phyloP scores from a whole-genome alignment of 495 filamentous ascomycete genomes.

The Neurospora pannonica region DNA sequence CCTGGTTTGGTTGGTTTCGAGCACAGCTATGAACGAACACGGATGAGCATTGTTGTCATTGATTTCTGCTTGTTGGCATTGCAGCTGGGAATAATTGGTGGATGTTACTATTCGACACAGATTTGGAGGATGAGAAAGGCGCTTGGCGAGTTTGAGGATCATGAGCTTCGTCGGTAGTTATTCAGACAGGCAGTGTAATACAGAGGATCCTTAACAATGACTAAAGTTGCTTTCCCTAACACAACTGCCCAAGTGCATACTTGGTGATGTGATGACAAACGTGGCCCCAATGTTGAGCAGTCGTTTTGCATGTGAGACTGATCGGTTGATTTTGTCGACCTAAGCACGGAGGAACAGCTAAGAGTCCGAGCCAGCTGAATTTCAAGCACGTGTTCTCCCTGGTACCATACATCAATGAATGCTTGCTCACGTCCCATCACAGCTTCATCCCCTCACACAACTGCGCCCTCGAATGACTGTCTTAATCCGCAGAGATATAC shows the following conservation, averaged over 20 bases:
- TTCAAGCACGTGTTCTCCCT: neutral
- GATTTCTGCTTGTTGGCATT: neutral
- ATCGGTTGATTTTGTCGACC: neutral
- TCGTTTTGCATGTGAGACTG: neutral
- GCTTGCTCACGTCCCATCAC: neutral
- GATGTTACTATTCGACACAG: neutral
- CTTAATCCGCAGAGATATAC: conserved; percentile 65
- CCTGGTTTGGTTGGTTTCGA: neutral
- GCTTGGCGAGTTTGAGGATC: neutral
- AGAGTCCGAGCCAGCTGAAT: neutral
- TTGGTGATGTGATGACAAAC: neutral
- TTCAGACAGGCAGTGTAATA: neutral
- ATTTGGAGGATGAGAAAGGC: neutral
- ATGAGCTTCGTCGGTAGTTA: neutral
- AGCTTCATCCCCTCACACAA: neutral
- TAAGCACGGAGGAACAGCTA: neutral
- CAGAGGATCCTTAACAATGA: neutral
- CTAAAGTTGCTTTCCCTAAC: neutral
- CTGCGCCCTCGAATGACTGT: neutral
- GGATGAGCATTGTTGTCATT: neutral
- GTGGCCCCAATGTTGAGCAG: neutral
- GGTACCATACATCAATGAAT: neutral
- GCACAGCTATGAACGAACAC: neutral
- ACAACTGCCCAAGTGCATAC: neutral
- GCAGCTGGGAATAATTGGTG: neutral